A percentile compares a stretch with the other conserved stretches of the same genome.
Evolutionary conservation across 306 rosid genomes (phyloP).

Genomic region (Castanopsis chinensis): DNA sequence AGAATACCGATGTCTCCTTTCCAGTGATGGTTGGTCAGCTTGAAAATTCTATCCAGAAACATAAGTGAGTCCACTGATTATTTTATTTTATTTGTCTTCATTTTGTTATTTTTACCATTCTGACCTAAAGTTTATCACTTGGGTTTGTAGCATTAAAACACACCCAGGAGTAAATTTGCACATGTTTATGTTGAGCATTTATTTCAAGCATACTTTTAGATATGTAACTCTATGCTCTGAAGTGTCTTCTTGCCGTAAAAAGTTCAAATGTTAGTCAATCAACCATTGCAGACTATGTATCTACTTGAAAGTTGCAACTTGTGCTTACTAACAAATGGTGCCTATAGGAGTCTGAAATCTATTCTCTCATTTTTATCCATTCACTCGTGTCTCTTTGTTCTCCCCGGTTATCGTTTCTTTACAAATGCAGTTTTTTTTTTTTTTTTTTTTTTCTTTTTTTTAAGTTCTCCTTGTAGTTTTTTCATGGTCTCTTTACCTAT

Average conservation of each 20-base stretch:
- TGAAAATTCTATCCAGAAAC: constrained; percentile 66
- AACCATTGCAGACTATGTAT: constrained; percentile 8
- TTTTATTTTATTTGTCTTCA: background rate
- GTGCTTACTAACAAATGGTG: background rate
- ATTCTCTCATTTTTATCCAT: background rate
- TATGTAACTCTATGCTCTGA: background rate
- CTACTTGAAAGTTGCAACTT: constrained; percentile 3
- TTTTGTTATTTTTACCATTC: background rate
- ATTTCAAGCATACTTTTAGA: constrained; percentile 17
- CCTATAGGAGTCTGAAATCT: background rate
- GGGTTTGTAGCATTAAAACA: background rate
- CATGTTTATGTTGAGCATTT: background rate
- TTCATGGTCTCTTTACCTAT: background rate
- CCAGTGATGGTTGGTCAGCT: constrained; percentile 51
- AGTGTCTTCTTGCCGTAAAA: background rate
- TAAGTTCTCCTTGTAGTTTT: background rate
- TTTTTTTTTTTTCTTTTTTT: no score
- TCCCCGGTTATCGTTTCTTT: background rate
- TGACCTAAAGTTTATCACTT: background rate
- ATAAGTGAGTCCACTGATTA: constrained; percentile 53
- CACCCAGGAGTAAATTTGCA: background rate
- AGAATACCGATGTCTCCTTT: constrained; percentile 57
- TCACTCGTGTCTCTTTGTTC: background rate
- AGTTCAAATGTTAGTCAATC: background rate
- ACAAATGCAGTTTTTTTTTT: background rate